These are phyloP conservation scores for Hemileccinum impolitum DNA, from an alignment of 768 basidiomycete species.

Conservation along the genomic window DNA sequence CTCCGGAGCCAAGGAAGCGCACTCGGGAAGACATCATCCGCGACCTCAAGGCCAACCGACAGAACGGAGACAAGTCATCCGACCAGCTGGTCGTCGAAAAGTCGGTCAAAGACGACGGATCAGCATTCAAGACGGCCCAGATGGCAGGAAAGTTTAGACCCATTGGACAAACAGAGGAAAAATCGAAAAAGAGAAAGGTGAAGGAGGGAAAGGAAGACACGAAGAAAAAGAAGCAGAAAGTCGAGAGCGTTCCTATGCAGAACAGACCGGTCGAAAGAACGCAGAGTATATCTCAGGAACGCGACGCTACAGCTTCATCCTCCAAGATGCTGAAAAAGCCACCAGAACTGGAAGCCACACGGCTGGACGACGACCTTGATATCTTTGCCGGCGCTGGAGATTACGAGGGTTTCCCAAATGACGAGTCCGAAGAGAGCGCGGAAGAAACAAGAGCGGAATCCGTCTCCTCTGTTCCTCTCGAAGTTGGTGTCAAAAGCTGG, in stretches of 20 bases:
- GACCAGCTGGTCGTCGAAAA: slow-evolving; percentile 11
- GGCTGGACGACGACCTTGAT: slow-evolving; percentile 63
- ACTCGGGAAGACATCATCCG: slow-evolving; percentile 75
- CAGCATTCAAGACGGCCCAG: slow-evolving; percentile 36
- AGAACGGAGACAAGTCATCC: slow-evolving; percentile 17
- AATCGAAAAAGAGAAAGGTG: slow-evolving; percentile 41
- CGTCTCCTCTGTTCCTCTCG: slow-evolving; percentile 5
- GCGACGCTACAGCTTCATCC: neutral
- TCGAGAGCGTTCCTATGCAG: slow-evolving; percentile 29
- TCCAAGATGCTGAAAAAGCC: slow-evolving; percentile 8
- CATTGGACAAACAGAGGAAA: slow-evolving; percentile 45
- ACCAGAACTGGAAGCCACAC: slow-evolving; percentile 16
- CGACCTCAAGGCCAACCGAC: slow-evolving; percentile 66
- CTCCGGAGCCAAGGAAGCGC: slow-evolving; percentile 52
- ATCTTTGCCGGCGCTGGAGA: slow-evolving; percentile 87
- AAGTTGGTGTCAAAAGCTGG: slow-evolving; percentile 36
- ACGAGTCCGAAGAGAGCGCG: slow-evolving; percentile 43
- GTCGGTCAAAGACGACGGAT: slow-evolving; percentile 16
- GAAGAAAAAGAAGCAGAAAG: slow-evolving; percentile 60
- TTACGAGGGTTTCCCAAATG: slow-evolving; percentile 67
- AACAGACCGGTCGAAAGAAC: slow-evolving; percentile 1
- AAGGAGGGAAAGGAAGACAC: slow-evolving; percentile 39
- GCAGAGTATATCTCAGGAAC: neutral
- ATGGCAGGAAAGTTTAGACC: slow-evolving; percentile 45
- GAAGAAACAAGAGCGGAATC: slow-evolving; percentile 15